These are phyloP conservation scores for Candida suzukii DNA, from an alignment of 805 yeast genomes.

Conservation along the genomic window DNA sequence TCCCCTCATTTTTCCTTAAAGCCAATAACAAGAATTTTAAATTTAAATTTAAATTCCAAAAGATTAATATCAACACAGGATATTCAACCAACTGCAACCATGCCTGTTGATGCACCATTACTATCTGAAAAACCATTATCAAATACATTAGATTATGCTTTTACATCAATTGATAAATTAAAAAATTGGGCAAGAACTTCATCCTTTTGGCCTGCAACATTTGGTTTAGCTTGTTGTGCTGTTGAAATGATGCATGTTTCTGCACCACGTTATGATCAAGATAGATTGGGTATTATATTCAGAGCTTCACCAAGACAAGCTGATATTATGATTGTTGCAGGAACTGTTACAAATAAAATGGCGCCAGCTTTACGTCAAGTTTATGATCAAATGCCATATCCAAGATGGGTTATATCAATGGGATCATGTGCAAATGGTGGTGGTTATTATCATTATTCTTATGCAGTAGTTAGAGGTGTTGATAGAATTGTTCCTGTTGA, in stretches of 20 bases:
- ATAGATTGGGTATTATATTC: constrained; percentile 85
- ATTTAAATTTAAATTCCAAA: not conserved
- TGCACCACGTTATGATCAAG: constrained; percentile 87
- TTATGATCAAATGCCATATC: constrained; percentile 91
- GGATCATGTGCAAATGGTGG: constrained; percentile 95
- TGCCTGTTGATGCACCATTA: constrained; percentile 66
- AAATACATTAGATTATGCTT: constrained; percentile 68
- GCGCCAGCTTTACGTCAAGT: constrained; percentile 91
- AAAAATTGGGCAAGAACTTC: constrained; percentile 92
- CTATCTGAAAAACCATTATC: constrained; percentile 55
- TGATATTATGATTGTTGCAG: constrained; percentile 89
- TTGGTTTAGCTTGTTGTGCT: constrained; percentile 90
- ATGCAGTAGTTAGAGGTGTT: constrained; percentile 85
- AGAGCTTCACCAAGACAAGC: constrained; percentile 92
- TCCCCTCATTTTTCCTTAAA: constrained; percentile 1
- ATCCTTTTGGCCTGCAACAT: constrained; percentile 89
- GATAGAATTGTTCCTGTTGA: constrained; percentile 86
- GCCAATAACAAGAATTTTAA: no score
- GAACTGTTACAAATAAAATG: constrained; percentile 87
- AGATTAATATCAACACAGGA: constrained; percentile 4
- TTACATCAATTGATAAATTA: constrained; percentile 73
- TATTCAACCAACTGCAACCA: constrained; percentile 36
- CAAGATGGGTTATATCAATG: constrained; percentile 92
- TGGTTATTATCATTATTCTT: constrained; percentile 86
- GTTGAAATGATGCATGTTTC: constrained; percentile 95